Conservation (phyloP, 2,329 filamentous ascomycete genomes). For the Colletotrichum viniferum region DNA sequence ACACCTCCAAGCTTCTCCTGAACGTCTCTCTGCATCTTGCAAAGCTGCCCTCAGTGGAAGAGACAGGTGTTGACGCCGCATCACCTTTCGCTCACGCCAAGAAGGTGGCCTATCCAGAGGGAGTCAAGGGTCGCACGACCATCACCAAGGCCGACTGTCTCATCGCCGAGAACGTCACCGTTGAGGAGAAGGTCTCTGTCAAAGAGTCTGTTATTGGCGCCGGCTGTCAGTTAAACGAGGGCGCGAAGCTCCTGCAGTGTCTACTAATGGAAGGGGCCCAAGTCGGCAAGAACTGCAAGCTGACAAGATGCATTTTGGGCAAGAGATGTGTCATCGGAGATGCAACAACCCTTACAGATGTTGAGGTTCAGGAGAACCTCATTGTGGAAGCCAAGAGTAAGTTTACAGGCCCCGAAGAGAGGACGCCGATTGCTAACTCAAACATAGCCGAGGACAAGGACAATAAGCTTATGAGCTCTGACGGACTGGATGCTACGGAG, state of each 20-base stretch:
- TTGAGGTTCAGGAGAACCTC: constrained; percentile 90
- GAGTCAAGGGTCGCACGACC: constrained; percentile 79
- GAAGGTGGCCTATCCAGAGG: constrained; percentile 84
- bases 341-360: constrained; percentile 80
- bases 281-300: constrained; percentile 81
- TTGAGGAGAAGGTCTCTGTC: constrained; percentile 89
- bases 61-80: constrained; percentile 58
- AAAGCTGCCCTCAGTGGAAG: constrained; percentile 76
- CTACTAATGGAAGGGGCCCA: constrained; percentile 91
- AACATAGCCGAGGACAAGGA: constrained; percentile 67
- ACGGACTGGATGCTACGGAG: constrained; percentile 67
- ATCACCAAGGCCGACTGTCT: constrained; percentile 83
- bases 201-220: constrained; percentile 90
- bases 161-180: constrained; percentile 85
- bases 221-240: constrained; percentile 83
- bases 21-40: constrained; percentile 84
- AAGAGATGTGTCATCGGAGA: constrained; percentile 83
- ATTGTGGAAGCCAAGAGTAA: constrained; percentile 80
- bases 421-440: constrained; percentile 26
- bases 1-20: constrained; percentile 83
- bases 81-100: constrained; percentile 78
- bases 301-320: constrained; percentile 88
- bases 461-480: constrained; percentile 70
- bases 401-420: constrained; percentile 32
- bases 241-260: constrained; percentile 86